A percentile compares a stretch with the other conserved stretches of the same genome.
These are phyloP conservation scores for Asterochloris erici DNA, from an alignment of 139 green algal genomes.

Conservation along the genomic window DNA sequence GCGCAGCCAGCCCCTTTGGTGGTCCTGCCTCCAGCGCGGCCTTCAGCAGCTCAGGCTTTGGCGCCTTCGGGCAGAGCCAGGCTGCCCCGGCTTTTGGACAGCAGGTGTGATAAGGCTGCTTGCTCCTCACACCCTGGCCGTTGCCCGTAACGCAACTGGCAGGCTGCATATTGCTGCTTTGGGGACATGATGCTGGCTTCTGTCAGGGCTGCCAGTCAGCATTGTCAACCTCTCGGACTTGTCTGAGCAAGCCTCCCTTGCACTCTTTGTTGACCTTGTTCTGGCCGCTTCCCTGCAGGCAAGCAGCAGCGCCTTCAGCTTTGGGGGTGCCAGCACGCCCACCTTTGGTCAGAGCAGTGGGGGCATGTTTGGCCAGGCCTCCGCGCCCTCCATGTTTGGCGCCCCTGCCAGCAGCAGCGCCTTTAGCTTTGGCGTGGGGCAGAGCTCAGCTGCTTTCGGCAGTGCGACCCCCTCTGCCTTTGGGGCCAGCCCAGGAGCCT, in stretches of 20 bases:
- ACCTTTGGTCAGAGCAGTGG: constrained; percentile 27
- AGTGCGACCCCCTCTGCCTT: neutral
- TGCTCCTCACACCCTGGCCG: no score
- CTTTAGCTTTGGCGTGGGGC: neutral
- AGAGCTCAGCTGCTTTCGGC: constrained; percentile 8
- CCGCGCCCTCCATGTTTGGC: constrained; percentile 5
- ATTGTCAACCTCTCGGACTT: no score
- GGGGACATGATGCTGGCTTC: no score
- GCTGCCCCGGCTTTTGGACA: constrained; percentile 46
- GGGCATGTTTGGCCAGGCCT: neutral
- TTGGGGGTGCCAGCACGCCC: neutral
- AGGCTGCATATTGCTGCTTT: no score
- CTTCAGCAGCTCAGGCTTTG: constrained; percentile 23
- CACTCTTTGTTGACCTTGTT: no score
- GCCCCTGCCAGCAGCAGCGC: neutral
- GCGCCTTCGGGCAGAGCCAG: constrained; percentile 16
- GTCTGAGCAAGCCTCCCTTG: no score
- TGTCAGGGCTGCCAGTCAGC: no score
- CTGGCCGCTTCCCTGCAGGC: neutral
- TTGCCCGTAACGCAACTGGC: no score
- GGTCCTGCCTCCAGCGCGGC: constrained; percentile 15
- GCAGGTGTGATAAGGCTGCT: neutral
- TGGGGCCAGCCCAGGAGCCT: neutral
- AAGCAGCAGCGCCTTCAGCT: constrained; percentile 1
- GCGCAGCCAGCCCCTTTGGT: constrained; percentile 15